Evolutionary conservation across 169 alveolate genomes (phyloP).

Genomic region (Plasmodium billcollinsi): DNA sequence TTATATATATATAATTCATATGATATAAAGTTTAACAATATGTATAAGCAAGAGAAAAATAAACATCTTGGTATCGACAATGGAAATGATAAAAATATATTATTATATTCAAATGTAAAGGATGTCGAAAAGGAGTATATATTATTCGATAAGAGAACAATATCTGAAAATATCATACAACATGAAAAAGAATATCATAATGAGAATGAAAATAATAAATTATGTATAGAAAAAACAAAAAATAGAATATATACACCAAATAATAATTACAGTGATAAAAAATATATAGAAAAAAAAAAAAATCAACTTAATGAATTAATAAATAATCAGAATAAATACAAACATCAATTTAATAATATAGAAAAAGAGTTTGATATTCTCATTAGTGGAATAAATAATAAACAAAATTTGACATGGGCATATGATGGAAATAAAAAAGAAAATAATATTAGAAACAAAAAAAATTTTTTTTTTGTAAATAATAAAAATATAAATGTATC

Average conservation of each 20-base stretch:
- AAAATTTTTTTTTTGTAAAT: background rate
- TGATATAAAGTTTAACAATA: too few species aligned
- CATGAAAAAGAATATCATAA: background rate
- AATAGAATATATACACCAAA: background rate
- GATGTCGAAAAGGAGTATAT: too few species aligned
- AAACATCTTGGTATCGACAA: too few species aligned
- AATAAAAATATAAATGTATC: constrained; percentile 68
- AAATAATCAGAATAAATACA: constrained; percentile 20
- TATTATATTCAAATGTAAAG: too few species aligned
- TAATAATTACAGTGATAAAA: background rate
- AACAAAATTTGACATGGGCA: constrained; percentile 64
- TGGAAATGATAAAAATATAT: too few species aligned
- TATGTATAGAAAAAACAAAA: background rate
- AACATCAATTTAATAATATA: constrained; percentile 21
- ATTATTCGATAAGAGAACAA: background rate
- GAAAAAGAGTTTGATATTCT: constrained; percentile 25
- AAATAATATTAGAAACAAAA: background rate
- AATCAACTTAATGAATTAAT: background rate
- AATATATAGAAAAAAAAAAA: constrained; percentile 7
- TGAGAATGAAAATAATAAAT: background rate
- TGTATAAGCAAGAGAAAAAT: too few species aligned
- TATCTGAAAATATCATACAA: too few species aligned
- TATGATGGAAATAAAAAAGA: constrained; percentile 70
- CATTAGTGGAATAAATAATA: constrained; percentile 58
- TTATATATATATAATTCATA: too few species aligned